Percentiles rank a stretch among this genome's conserved stretches.
phyloP scores from a whole-genome alignment of 371 early-diverging fungal genomes.

The Apophysomyces variabilis region DNA sequence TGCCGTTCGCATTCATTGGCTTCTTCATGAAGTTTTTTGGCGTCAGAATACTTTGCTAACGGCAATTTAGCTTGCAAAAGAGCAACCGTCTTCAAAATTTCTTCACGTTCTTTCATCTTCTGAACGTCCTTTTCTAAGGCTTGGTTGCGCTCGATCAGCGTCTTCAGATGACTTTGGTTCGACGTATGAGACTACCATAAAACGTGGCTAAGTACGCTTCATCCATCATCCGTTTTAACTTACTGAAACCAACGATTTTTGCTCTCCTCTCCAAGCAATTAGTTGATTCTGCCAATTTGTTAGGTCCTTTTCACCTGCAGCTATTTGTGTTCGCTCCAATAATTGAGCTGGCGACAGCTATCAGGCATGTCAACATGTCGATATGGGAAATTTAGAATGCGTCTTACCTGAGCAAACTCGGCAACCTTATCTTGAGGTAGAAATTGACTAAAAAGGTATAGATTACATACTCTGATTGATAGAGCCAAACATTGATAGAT shows the following conservation, averaged over 20 bases:
- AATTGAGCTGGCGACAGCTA: conserved; percentile 79
- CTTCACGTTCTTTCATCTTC: conserved; percentile 73
- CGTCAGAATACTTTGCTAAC: conserved; percentile 64
- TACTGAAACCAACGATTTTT: conserved; percentile 60
- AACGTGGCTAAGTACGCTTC: not conserved
- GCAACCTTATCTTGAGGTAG: conserved; percentile 95
- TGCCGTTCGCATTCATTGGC: conserved; percentile 49
- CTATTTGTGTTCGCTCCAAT: conserved; percentile 83
- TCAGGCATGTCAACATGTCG: not conserved
- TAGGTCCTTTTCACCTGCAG: conserved; percentile 77
- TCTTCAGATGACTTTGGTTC: conserved; percentile 55
- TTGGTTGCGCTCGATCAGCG: conserved; percentile 62
- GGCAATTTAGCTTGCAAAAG: conserved; percentile 61
- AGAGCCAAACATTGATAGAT: conserved; percentile 30
- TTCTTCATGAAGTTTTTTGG: conserved; percentile 58
- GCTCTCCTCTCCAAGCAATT: conserved; percentile 63
- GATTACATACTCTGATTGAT: not conserved
- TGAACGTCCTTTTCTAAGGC: conserved; percentile 75
- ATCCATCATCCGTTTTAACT: not conserved
- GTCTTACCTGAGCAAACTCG: conserved; percentile 83
- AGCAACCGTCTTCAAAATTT: conserved; percentile 40
- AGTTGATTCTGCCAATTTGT: conserved; percentile 70
- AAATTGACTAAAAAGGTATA: conserved; percentile 74
- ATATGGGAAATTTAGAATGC: not conserved
- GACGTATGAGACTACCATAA: conserved; percentile 52